phyloP scores from a whole-genome alignment of 2,329 filamentous ascomycete species.

The Colletotrichum lini region DNA sequence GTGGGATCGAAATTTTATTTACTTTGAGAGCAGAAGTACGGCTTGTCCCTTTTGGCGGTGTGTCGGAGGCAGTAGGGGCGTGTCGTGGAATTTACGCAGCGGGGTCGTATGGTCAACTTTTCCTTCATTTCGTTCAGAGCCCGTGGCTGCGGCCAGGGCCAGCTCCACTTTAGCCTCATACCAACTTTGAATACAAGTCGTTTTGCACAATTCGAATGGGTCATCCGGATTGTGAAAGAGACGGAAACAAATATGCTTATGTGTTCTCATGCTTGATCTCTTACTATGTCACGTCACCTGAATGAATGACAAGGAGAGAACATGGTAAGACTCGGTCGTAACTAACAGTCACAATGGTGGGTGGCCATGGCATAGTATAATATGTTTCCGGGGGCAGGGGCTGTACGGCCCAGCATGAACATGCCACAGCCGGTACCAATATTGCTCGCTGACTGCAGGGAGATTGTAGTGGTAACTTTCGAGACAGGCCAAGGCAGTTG shows the following conservation, averaged over 20 bases:
- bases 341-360: not conserved
- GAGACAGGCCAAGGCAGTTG: not conserved
- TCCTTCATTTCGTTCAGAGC: not conserved
- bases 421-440: too few species aligned
- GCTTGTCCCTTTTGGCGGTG: not conserved
- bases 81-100: not conserved
- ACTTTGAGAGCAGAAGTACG: too few species aligned
- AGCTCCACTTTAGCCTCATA: not conserved
- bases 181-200: not conserved
- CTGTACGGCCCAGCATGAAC: not conserved
- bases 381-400: not conserved
- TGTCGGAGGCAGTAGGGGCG: not conserved
- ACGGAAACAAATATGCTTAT: too few species aligned
- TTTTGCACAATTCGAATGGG: not conserved
- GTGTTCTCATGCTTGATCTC: too few species aligned
- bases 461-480: too few species aligned
- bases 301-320: not conserved
- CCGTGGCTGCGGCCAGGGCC: not conserved
- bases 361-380: not conserved
- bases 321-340: not conserved
- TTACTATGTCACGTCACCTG: not conserved
- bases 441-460: not conserved
- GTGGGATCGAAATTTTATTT: not conserved
- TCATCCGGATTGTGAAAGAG: not conserved
- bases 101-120: not conserved